phyloP scores from a whole-genome alignment of 305 asterid species.

The Fraxinus latifolia region DNA sequence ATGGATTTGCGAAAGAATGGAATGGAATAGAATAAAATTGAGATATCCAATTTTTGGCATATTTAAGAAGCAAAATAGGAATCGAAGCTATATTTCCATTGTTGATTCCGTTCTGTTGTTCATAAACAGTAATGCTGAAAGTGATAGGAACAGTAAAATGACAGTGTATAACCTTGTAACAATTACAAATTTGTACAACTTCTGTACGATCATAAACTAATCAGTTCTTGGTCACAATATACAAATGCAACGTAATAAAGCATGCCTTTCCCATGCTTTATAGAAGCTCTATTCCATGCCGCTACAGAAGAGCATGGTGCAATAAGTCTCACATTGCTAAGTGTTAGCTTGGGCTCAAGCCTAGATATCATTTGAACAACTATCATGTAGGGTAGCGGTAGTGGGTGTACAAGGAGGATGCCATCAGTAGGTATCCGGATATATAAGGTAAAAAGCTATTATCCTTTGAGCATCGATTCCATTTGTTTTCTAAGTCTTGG shows the following conservation, averaged over 20 bases:
- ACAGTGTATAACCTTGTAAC: background rate
- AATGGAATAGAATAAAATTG: background rate
- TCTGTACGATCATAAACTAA: background rate
- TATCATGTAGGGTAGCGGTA: background rate
- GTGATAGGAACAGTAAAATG: background rate
- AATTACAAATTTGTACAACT: background rate
- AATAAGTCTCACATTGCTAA: background rate
- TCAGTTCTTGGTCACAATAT: background rate
- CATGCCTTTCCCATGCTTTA: background rate
- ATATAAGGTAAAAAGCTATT: background rate
- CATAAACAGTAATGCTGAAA: background rate
- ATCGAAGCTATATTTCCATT: background rate
- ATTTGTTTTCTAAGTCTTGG: background rate
- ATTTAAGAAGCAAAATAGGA: background rate
- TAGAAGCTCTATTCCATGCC: background rate
- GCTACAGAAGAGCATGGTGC: background rate
- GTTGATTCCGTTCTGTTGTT: background rate
- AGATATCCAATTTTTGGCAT: background rate
- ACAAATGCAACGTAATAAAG: background rate
- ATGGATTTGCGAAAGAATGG: background rate
- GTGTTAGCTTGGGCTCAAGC: background rate
- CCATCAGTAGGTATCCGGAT: background rate
- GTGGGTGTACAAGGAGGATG: background rate
- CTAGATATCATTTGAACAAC: background rate
- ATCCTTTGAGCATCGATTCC: background rate